Evolutionary conservation across 2,329 filamentous ascomycete species (phyloP).

Genomic region (Ophiostoma himal-ulmi): DNA sequence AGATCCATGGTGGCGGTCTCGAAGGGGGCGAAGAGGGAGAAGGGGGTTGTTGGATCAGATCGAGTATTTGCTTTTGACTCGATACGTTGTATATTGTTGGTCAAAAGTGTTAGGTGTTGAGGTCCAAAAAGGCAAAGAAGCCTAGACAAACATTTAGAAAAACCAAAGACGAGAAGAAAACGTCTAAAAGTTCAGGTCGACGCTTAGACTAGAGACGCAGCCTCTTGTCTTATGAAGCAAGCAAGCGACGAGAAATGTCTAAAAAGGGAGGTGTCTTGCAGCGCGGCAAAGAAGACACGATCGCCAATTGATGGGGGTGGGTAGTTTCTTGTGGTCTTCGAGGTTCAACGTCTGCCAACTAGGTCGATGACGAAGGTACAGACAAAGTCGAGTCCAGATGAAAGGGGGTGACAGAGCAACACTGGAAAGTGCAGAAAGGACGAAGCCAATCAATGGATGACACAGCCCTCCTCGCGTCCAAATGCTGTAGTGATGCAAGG

Average conservation of each 20-base stretch:
- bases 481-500: neutral
- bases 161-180: neutral
- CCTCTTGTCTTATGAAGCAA: conserved; percentile 3
- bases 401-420: neutral
- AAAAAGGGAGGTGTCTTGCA: conserved; percentile 7
- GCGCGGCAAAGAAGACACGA: conserved; percentile 11
- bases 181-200: neutral
- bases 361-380: neutral
- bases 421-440: neutral
- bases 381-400: neutral
- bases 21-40: conserved; percentile 9
- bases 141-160: neutral
- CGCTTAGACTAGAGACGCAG: neutral
- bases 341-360: neutral
- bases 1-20: conserved; percentile 46
- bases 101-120: neutral
- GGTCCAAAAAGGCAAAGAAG: conserved; percentile 9
- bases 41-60: neutral
- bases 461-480: conserved; percentile 4
- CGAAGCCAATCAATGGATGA: neutral
- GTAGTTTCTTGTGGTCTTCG: neutral
- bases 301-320: conserved; percentile 9
- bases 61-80: neutral
- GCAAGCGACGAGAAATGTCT: neutral
- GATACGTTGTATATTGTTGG: neutral